These are phyloP conservation scores for Cyclotella cryptica DNA, from an alignment of 108 stramenopile species.

Conservation along the genomic window DNA sequence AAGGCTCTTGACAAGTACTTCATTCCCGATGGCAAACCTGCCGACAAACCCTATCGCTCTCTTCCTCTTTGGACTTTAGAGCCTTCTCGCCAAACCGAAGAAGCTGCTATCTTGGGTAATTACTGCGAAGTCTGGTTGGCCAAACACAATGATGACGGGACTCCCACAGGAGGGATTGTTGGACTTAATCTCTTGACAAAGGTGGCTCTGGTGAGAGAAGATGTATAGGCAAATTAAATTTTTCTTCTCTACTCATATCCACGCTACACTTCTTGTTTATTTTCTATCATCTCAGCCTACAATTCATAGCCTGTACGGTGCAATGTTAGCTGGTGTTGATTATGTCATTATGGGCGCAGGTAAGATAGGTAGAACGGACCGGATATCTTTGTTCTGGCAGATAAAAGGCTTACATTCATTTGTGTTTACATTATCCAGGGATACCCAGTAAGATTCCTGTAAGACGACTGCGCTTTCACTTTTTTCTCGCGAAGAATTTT, in stretches of 20 bases:
- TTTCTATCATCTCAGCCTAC: conserved; percentile 27
- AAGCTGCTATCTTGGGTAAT: conserved; percentile 53
- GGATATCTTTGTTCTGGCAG: too few species aligned
- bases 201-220: conserved; percentile 32
- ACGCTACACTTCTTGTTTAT: not conserved
- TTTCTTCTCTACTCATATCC: not conserved
- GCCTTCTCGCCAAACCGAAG: conserved; percentile 39
- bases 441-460: conserved; percentile 56
- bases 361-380: too few species aligned
- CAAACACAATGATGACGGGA: conserved; percentile 61
- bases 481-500: not conserved
- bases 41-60: conserved; percentile 45
- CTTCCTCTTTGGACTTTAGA: conserved; percentile 53
- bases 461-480: not conserved
- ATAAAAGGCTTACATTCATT: too few species aligned
- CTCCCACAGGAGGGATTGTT: conserved; percentile 33
- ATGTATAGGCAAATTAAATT: not conserved
- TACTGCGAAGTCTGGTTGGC: conserved; percentile 65
- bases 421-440: too few species aligned
- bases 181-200: conserved; percentile 61
- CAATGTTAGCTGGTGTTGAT: conserved; percentile 63
- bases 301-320: conserved; percentile 54
- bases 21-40: conserved; percentile 52
- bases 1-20: conserved; percentile 53
- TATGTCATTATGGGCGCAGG: conserved; percentile 67